Percentiles rank a stretch among this genome's conserved stretches.
These are phyloP conservation scores for Trypanosoma scelopori DNA, from an alignment of 208 protist genomes.

Conservation along the genomic window DNA sequence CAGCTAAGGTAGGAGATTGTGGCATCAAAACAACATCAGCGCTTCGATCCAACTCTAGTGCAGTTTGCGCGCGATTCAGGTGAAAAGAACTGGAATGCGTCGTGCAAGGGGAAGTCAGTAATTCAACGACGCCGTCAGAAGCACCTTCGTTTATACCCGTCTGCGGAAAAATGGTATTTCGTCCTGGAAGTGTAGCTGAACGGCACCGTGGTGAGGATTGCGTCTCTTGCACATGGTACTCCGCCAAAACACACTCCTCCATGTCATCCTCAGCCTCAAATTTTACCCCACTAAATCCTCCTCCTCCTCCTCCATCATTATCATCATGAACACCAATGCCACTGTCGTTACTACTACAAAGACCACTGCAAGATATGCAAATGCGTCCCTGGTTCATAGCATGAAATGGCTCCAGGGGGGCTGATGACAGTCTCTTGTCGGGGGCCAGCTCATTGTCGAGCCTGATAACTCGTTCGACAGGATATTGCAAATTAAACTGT, in stretches of 20 bases:
- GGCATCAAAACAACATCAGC: neutral
- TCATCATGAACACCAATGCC: neutral
- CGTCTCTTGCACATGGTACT: conserved; percentile 1
- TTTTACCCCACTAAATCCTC: neutral
- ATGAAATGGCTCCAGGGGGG: neutral
- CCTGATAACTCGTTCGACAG: neutral
- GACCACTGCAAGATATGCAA: neutral
- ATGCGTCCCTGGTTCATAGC: neutral
- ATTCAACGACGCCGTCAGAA: conserved; percentile 12
- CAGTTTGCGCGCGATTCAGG: neutral
- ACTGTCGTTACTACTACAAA: neutral
- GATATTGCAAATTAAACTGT: neutral
- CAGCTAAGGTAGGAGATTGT: neutral
- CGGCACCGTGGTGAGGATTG: conserved; percentile 5
- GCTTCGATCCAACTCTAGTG: no score
- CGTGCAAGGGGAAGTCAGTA: conserved; percentile 20
- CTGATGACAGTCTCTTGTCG: neutral
- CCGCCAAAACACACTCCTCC: conserved; percentile 12
- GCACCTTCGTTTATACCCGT: neutral
- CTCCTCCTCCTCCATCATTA: neutral
- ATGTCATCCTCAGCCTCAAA: neutral
- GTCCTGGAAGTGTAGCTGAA: conserved; percentile 11
- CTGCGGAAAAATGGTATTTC: conserved; percentile 12
- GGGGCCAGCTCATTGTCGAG: neutral
- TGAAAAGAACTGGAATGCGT: conserved; percentile 4